phyloP scores from a whole-genome alignment of 2,329 filamentous ascomycete species.

The Neonectria hederae region DNA sequence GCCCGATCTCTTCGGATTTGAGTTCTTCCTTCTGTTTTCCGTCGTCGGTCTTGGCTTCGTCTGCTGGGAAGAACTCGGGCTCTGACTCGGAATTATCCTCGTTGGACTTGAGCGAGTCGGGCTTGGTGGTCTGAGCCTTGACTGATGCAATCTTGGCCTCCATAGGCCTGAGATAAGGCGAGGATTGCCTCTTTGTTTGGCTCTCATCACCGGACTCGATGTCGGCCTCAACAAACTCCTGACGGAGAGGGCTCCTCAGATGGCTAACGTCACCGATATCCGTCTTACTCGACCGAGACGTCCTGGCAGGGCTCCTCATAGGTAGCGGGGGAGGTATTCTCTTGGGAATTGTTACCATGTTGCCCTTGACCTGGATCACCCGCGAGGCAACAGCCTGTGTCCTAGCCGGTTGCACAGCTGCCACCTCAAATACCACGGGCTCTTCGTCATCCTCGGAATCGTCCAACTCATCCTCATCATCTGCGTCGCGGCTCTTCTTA shows the following conservation, averaged over 20 bases:
- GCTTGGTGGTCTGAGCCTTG: constrained; percentile 27
- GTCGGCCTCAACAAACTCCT: constrained; percentile 55
- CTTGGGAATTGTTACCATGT: constrained; percentile 86
- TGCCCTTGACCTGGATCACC: constrained; percentile 76
- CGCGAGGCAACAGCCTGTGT: constrained; percentile 70
- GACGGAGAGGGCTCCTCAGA: constrained; percentile 61
- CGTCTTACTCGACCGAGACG: constrained; percentile 60
- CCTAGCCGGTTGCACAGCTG: constrained; percentile 62
- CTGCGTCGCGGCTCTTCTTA: constrained; percentile 42
- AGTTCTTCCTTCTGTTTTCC: background rate
- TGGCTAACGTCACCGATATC: constrained; percentile 66
- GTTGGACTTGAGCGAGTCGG: constrained; percentile 12
- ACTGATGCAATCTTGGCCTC: constrained; percentile 27
- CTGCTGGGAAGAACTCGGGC: constrained; percentile 31
- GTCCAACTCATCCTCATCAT: constrained; percentile 45
- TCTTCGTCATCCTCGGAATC: constrained; percentile 62
- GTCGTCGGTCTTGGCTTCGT: constrained; percentile 27
- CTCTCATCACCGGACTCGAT: constrained; percentile 37
- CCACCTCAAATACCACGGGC: constrained; percentile 75
- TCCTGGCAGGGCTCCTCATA: constrained; percentile 75
- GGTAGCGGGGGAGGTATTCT: constrained; percentile 81
- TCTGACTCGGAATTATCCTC: constrained; percentile 33
- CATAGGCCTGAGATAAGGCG: constrained; percentile 32
- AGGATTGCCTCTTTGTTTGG: constrained; percentile 31
- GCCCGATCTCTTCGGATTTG: constrained; percentile 17